Conservation (phyloP, 75 land plant species). For the Cryptomeria japonica region DNA sequence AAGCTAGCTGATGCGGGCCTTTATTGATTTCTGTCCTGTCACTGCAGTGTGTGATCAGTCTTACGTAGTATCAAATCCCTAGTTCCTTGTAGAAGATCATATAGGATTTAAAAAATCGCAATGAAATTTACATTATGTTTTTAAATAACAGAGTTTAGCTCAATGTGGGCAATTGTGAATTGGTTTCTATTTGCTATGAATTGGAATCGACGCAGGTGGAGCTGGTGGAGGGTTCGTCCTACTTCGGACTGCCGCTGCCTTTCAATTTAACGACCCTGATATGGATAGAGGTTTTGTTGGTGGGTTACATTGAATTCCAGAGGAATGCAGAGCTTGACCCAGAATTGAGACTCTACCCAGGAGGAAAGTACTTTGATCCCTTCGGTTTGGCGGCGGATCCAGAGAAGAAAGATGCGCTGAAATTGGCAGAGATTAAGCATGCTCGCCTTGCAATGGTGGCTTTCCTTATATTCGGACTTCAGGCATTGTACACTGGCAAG, state of each 20-base stretch:
- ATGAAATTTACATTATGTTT: too few species aligned
- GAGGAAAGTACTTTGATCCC: constrained; percentile 88
- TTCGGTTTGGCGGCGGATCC: constrained; percentile 86
- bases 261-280: constrained; percentile 81
- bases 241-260: constrained; percentile 89
- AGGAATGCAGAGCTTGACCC: constrained; percentile 93
- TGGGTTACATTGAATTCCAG: constrained; percentile 97
- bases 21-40: too few species aligned
- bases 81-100: too few species aligned
- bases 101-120: too few species aligned
- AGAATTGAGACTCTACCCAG: constrained; percentile 94
- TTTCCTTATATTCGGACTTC: constrained; percentile 90
- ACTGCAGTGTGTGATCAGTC: too few species aligned
- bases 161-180: neutral
- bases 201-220: constrained; percentile 65
- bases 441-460: constrained; percentile 98
- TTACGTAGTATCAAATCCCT: too few species aligned
- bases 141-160: too few species aligned
- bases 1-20: too few species aligned
- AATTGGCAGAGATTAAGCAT: constrained; percentile 97
- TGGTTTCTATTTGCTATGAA: neutral
- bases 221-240: constrained; percentile 86
- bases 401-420: constrained; percentile 78
- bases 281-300: constrained; percentile 81
- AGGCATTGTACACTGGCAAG: constrained; percentile 92